These are phyloP conservation scores for Musa beccarii DNA, from an alignment of 176 grass and related monocot genomes.

Conservation along the genomic window DNA sequence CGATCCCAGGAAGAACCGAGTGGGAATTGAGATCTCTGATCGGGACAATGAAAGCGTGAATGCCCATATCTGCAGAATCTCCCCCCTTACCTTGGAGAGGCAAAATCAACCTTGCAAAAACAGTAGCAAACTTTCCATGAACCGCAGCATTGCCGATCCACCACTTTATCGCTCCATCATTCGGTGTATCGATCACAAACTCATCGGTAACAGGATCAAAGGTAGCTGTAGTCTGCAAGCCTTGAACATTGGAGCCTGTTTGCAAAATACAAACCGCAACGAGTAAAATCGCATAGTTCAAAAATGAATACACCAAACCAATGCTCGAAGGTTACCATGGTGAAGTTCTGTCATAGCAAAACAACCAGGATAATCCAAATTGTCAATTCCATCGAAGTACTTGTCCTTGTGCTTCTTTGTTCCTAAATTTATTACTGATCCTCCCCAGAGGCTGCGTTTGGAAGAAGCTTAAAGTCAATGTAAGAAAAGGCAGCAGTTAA, in stretches of 20 bases:
- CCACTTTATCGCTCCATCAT: constrained; percentile 98
- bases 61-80: constrained; percentile 74
- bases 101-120: constrained; percentile 86
- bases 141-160: constrained; percentile 96
- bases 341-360: constrained; percentile 99
- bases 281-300: no score
- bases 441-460: constrained; percentile 84
- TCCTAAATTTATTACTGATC: constrained; percentile 75
- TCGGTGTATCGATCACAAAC: constrained; percentile 87
- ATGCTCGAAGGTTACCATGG: constrained; percentile 45
- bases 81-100: constrained; percentile 81
- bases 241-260: constrained; percentile 93
- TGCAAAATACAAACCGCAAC: neutral
- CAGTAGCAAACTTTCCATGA: constrained; percentile 86
- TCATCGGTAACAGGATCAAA: constrained; percentile 92
- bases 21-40: constrained; percentile 79
- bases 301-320: no score
- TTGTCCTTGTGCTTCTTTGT: constrained; percentile 92
- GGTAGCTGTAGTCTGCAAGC: constrained; percentile 90
- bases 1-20: constrained; percentile 74
- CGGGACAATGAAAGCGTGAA: constrained; percentile 85
- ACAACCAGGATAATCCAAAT: constrained; percentile 90
- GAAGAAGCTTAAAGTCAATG: constrained; percentile 19
- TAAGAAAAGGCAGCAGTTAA: neutral
- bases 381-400: constrained; percentile 82